Conservation (phyloP, 768 basidiomycete genomes). For the Psilocybe cubensis region DNA sequence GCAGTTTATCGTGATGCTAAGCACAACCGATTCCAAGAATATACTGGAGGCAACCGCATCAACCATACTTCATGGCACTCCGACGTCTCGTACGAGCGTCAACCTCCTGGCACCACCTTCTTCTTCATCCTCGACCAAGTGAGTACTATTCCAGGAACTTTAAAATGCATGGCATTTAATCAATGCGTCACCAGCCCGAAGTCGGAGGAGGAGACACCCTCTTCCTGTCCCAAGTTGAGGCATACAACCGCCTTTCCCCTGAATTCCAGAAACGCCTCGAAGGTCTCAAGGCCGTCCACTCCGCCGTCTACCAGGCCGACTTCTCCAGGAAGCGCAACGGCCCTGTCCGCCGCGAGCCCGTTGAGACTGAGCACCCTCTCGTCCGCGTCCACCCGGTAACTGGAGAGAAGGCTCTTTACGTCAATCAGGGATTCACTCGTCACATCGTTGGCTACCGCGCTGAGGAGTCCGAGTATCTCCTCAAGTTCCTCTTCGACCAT, state of each 20-base stretch:
- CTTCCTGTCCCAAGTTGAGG: slow-evolving; percentile 60
- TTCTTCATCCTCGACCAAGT: slow-evolving; percentile 59
- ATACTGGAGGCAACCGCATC: slow-evolving; percentile 43
- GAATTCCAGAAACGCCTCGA: slow-evolving; percentile 61
- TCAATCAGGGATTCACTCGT: slow-evolving; percentile 59
- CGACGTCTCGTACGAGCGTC: slow-evolving; percentile 61
- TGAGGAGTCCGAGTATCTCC: slow-evolving; percentile 58
- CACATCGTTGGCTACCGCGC: slow-evolving; percentile 57
- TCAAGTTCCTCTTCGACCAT: slow-evolving; percentile 59
- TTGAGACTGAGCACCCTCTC: slow-evolving; percentile 51
- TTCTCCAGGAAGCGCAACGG: slow-evolving; percentile 44
- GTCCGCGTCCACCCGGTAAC: slow-evolving; percentile 65
- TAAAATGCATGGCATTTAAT: background rate
- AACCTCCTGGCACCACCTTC: slow-evolving; percentile 58
- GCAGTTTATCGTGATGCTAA: slow-evolving; percentile 55
- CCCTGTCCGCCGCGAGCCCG: slow-evolving; percentile 52
- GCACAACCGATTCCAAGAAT: slow-evolving; percentile 46
- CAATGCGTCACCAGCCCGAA: slow-evolving; percentile 26
- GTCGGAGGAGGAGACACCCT: slow-evolving; percentile 55
- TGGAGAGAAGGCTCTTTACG: slow-evolving; percentile 62
- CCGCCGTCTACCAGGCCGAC: slow-evolving; percentile 56
- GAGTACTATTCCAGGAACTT: background rate
- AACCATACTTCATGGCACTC: slow-evolving; percentile 56
- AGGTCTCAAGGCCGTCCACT: slow-evolving; percentile 59
- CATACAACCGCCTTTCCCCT: slow-evolving; percentile 60